Conservation (phyloP, 1,284 basidiomycete species). For the Malassezia restricta region DNA sequence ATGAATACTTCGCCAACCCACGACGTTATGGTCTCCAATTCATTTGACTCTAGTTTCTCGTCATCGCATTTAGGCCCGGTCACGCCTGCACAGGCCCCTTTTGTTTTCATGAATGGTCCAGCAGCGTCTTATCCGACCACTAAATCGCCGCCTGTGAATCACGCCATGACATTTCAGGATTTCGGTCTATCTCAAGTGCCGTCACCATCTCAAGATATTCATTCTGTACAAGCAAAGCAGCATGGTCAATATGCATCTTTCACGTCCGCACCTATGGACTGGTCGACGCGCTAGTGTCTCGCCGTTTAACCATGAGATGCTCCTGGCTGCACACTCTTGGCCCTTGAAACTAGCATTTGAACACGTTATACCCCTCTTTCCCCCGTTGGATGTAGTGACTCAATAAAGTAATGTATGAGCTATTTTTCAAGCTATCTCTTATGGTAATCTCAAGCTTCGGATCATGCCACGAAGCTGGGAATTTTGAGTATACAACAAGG, state of each 20-base stretch:
- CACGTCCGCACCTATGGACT: background rate
- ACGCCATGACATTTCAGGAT: background rate
- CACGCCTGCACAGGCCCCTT: background rate
- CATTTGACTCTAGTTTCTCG: conserved; percentile 12
- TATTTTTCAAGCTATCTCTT: too few species aligned
- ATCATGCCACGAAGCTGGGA: too few species aligned
- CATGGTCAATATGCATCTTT: too few species aligned
- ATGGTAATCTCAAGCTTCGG: too few species aligned
- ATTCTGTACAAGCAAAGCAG: background rate
- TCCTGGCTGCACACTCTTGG: too few species aligned
- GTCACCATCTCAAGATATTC: background rate
- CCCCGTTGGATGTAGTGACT: too few species aligned
- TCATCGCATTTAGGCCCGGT: conserved; percentile 9
- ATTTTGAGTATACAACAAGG: too few species aligned
- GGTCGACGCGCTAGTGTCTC: background rate
- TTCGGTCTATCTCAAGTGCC: background rate
- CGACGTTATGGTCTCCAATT: conserved; percentile 10
- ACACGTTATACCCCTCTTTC: too few species aligned
- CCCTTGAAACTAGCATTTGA: too few species aligned
- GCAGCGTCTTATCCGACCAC: background rate
- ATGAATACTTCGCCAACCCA: background rate
- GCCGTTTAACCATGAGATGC: too few species aligned
- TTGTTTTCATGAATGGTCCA: background rate
- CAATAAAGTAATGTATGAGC: too few species aligned
- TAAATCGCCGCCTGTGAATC: background rate